phyloP scores from a whole-genome alignment of 148 eudicot species.

The Camellia japonica region DNA sequence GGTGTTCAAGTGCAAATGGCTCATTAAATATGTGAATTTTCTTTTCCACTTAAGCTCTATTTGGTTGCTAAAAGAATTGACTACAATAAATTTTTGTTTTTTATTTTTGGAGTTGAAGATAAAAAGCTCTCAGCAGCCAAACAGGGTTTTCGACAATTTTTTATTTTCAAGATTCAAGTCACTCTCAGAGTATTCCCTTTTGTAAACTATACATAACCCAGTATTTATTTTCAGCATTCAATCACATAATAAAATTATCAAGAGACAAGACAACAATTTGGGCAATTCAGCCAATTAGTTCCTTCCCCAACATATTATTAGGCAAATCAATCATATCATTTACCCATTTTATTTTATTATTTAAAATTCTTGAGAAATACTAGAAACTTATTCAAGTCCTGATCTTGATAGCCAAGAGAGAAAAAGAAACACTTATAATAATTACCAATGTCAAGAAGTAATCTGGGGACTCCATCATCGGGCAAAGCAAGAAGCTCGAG shows the following conservation, averaged over 20 bases:
- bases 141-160: too few species aligned
- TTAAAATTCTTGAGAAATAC: background rate
- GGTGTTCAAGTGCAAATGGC: too few species aligned
- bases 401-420: background rate
- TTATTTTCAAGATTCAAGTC: too few species aligned
- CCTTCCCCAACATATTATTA: background rate
- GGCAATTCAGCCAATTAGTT: background rate
- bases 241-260: too few species aligned
- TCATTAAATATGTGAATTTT: background rate
- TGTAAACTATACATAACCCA: background rate
- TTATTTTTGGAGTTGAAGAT: too few species aligned
- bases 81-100: background rate
- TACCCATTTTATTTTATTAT: background rate
- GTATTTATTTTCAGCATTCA: too few species aligned
- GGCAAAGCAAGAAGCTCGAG: constrained; percentile 93
- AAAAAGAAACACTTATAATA: background rate
- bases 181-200: background rate
- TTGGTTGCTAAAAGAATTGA: background rate
- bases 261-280: background rate
- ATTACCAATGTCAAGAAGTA: constrained; percentile 87
- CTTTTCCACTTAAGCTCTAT: background rate
- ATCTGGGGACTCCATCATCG: constrained; percentile 72
- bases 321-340: background rate
- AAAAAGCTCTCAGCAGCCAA: too few species aligned
- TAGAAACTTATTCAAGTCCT: background rate